Evolutionary conservation across 306 rosid genomes (phyloP).

Genomic region (Casuarina glauca): DNA sequence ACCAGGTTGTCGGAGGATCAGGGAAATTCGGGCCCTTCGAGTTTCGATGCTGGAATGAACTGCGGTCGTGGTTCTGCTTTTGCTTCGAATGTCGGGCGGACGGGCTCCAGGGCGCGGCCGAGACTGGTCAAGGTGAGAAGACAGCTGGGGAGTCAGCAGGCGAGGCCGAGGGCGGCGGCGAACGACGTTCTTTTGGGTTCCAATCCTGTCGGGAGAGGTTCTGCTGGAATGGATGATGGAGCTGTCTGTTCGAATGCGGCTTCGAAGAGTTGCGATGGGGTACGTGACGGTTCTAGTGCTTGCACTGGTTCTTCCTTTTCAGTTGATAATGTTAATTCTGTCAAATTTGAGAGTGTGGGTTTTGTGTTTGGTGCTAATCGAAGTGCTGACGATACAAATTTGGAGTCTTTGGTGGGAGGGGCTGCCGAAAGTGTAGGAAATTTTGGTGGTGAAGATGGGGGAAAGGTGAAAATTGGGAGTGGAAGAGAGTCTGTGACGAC

Average conservation of each 20-base stretch:
- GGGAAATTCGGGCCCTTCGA: constrained; percentile 29
- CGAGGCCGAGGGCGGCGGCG: constrained; percentile 42
- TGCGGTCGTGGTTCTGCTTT: constrained; percentile 11
- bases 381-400: constrained; percentile 28
- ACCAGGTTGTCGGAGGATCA: constrained; percentile 24
- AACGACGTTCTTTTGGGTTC: constrained; percentile 32
- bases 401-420: constrained; percentile 21
- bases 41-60: constrained; percentile 18
- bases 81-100: constrained; percentile 12
- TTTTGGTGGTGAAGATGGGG: constrained; percentile 9
- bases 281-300: constrained; percentile 20
- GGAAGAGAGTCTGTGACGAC: constrained; percentile 27
- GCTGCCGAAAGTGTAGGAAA: constrained; percentile 11
- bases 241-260: constrained; percentile 17
- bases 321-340: constrained; percentile 9
- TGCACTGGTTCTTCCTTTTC: constrained; percentile 4
- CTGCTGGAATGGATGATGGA: constrained; percentile 37
- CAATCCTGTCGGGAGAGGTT: constrained; percentile 44
- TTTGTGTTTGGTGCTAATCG: constrained; percentile 46
- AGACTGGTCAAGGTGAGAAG: constrained; percentile 63
- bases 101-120: constrained; percentile 46
- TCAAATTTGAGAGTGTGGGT: constrained; percentile 14
- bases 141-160: constrained; percentile 55
- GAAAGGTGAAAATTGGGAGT: constrained; percentile 12
- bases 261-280: constrained; percentile 10